Evolutionary conservation across 345 rosid species (phyloP).

Genomic region (Lenwebbia sp.): DNA sequence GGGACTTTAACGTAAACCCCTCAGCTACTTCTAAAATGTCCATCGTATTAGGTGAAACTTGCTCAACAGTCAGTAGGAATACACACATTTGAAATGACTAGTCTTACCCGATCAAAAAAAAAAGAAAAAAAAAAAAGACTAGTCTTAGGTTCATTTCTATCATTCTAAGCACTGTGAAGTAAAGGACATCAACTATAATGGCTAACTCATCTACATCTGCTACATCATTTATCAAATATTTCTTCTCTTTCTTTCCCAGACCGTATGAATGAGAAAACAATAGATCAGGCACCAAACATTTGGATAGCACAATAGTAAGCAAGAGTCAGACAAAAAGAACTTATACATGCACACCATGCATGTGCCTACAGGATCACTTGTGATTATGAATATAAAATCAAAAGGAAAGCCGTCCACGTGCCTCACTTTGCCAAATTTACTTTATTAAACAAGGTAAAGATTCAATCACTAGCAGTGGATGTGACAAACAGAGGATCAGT

Average conservation of each 20-base stretch:
- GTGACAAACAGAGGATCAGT: not conserved
- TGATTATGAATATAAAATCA: not conserved
- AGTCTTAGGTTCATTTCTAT: not conserved
- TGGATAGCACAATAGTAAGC: not conserved
- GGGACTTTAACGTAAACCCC: not conserved
- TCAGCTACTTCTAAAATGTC: not conserved
- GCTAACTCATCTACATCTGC: not conserved
- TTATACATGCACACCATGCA: not conserved
- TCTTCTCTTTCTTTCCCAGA: not conserved
- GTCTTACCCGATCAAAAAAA: not conserved
- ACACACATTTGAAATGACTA: not conserved
- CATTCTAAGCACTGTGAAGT: not conserved
- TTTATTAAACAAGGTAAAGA: not conserved
- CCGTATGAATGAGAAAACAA: not conserved
- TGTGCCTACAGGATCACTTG: not conserved
- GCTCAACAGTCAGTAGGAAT: not conserved
- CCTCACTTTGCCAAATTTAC: not conserved
- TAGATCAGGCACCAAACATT: not conserved
- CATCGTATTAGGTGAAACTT: not conserved
- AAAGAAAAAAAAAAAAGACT: not conserved
- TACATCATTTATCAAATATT: not conserved
- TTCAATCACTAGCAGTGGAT: not conserved
- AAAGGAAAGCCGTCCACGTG: not conserved
- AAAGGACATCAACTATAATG: not conserved
- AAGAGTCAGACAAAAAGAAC: not conserved